Conservation (phyloP, 805 yeast genomes). For the Tetrapisispora pingtungensis region DNA sequence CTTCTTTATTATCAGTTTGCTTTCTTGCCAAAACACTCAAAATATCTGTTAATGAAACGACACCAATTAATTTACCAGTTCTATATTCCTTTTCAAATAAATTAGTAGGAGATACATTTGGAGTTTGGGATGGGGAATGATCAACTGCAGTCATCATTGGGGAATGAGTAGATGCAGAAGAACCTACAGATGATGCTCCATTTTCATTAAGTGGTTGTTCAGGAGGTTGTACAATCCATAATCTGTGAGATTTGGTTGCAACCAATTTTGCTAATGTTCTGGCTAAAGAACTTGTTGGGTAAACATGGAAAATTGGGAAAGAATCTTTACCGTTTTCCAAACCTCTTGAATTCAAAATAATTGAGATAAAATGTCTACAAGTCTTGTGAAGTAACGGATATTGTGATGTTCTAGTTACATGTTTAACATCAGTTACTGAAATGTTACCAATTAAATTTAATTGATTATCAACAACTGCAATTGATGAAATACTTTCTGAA, state of each 20-base stretch:
- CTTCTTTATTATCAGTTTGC: slow-evolving; percentile 50
- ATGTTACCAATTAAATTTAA: slow-evolving; percentile 78
- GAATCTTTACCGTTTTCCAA: slow-evolving; percentile 81
- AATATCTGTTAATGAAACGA: slow-evolving; percentile 84
- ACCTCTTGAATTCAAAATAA: slow-evolving; percentile 80
- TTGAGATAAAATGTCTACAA: slow-evolving; percentile 79
- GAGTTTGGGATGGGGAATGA: slow-evolving; percentile 14
- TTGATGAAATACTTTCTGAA: slow-evolving; percentile 69
- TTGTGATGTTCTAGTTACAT: slow-evolving; percentile 79
- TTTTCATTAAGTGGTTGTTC: slow-evolving; percentile 24
- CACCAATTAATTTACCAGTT: slow-evolving; percentile 82
- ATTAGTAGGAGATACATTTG: slow-evolving; percentile 17
- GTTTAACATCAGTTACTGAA: slow-evolving; percentile 86
- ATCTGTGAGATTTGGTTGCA: slow-evolving; percentile 87
- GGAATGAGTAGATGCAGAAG: slow-evolving; percentile 14
- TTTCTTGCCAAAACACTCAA: slow-evolving; percentile 65
- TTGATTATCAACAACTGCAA: slow-evolving; percentile 83
- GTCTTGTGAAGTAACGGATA: slow-evolving; percentile 72
- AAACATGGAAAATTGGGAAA: slow-evolving; percentile 92
- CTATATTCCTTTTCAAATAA: slow-evolving; percentile 39
- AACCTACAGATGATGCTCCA: slow-evolving; percentile 13
- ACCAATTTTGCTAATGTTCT: slow-evolving; percentile 90
- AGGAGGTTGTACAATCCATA: slow-evolving; percentile 67
- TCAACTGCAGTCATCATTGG: slow-evolving; percentile 20
- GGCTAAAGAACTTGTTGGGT: slow-evolving; percentile 66